Evolutionary conservation across 1,139 yeast genomes (phyloP), one percentile per base, ranked within the genome.

Genomic region (Arxiozyma slooffiae): DNA sequence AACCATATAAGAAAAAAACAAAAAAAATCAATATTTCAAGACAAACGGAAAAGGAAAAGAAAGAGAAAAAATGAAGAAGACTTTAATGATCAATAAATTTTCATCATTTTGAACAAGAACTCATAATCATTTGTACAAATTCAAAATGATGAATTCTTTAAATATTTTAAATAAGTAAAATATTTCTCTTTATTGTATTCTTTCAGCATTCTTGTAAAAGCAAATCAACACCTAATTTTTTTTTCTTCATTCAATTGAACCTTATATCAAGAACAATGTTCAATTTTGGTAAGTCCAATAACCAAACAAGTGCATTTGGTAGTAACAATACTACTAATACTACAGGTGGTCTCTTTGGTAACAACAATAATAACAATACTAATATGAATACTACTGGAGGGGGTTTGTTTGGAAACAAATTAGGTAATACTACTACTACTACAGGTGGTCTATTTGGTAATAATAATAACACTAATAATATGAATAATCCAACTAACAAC

Each of bases 371-470:
- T 16, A 39, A 22, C 22, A 30, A 16, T 26, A n/a, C n/a, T 26
- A 44, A 38, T 41, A 30, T 38, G 11, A 18, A 30, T 20, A 43
- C 48, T 7, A 21, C 37, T 20, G 26, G 41, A 34, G 52, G 52
- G 17, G 40, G 48, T 4, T 46, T 48, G 5, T 43, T 46, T 22
- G 51, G 51, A 7, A 34, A 41, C 17, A 41, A 34, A 3, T 40
- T 41, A 9, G 38, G 26, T 11, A 22, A 41, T 34, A n/a, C 46
- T 14, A 23, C 42, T n/a, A n/a, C n/a, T 22, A 41, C 49, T 36
- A 22, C 59, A 11, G 54, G 56, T 37, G 63, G 69, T 3, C 50
- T 66, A n/a, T 67, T 68, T 54, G 71, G 71, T 11, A 57, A 58
- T 42, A 52, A 50, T 37, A 53, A 52, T 47, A n/a, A n/a, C 46